phyloP scores from a whole-genome alignment of 1,139 yeast species.

The Arxiozyma slooffiae region DNA sequence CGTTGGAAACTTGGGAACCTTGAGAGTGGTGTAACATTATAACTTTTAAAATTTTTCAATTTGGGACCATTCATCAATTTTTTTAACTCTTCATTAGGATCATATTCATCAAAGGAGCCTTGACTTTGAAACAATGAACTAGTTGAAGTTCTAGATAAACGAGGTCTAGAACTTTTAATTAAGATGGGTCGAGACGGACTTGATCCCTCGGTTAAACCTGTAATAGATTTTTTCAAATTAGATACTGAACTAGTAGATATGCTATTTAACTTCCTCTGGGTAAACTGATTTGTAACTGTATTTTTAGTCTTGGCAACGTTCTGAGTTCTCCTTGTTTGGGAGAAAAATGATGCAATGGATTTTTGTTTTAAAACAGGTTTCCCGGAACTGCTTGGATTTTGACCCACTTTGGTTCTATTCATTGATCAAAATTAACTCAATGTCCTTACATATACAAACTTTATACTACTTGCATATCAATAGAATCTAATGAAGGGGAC shows the following conservation, averaged over 20 bases:
- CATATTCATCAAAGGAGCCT: conserved; percentile 30
- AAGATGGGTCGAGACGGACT: not conserved
- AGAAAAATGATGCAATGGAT: conserved; percentile 12
- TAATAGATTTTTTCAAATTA: not conserved
- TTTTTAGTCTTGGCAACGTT: not conserved
- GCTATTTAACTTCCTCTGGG: not conserved
- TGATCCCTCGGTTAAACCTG: not conserved
- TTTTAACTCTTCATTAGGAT: conserved; percentile 19
- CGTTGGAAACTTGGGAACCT: conserved; percentile 5
- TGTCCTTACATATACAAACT: not conserved
- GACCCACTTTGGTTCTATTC: conserved; percentile 2
- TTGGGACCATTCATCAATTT: conserved; percentile 16
- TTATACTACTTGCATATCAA: not conserved
- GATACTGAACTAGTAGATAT: not conserved
- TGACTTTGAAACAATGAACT: conserved; percentile 15
- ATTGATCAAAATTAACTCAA: not conserved
- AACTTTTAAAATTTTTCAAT: conserved; percentile 21
- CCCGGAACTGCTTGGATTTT: not conserved
- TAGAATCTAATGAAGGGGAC: not conserved
- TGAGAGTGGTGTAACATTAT: conserved; percentile 5
- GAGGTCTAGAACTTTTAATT: not conserved
- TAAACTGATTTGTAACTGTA: not conserved
- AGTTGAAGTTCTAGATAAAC: conserved; percentile 8
- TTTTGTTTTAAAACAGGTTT: conserved; percentile 6
- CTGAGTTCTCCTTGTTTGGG: conserved; percentile 4